Evolutionary conservation across 2,329 filamentous ascomycete species (phyloP).

Genomic region (Phyllosticta citrichinensis): DNA sequence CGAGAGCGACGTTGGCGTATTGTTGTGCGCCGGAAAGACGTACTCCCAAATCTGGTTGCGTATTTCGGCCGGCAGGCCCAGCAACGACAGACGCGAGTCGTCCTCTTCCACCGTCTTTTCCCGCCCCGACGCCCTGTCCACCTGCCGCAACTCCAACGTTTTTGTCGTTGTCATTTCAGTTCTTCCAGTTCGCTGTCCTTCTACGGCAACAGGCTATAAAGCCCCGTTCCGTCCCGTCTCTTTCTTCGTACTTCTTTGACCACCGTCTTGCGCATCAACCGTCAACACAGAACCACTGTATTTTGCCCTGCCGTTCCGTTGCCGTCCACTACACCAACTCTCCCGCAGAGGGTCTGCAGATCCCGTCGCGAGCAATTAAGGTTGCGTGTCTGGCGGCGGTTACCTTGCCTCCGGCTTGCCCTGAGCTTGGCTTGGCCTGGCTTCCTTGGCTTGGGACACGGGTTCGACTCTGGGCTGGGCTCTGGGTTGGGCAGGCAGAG

Average conservation of each 20-base stretch:
- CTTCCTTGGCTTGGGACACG: background rate
- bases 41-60: constrained; percentile 12
- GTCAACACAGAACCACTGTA: background rate
- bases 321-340: background rate
- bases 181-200: too few relatives aligned
- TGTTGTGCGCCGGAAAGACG: constrained; percentile 6
- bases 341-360: background rate
- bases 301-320: background rate
- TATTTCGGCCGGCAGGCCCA: constrained; percentile 11
- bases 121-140: background rate
- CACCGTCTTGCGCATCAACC: background rate
- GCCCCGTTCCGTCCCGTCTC: background rate
- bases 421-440: background rate
- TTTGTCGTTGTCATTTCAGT: background rate
- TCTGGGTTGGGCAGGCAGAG: background rate
- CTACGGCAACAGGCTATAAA: background rate
- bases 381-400: background rate
- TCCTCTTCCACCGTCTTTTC: background rate
- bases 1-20: background rate
- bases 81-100: constrained; percentile 1
- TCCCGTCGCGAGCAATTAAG: background rate
- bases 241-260: background rate
- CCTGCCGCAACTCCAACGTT: background rate
- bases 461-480: background rate
- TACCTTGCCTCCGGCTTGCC: background rate